phyloP scores from a whole-genome alignment of 441 rosid species.

The Mallotus japonicus region DNA sequence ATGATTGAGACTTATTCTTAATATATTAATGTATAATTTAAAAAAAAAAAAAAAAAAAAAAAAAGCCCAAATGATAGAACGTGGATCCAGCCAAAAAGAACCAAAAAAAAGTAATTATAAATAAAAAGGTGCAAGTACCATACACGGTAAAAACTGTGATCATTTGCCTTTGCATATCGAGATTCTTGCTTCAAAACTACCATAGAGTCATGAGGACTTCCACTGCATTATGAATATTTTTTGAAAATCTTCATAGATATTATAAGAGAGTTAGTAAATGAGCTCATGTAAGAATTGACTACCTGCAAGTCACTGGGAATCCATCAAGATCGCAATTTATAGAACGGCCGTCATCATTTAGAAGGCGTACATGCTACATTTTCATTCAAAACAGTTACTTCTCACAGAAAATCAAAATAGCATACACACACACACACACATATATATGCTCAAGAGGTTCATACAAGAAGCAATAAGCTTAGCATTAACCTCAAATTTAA shows the following conservation, averaged over 20 bases:
- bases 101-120: background rate
- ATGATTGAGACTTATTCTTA: background rate
- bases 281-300: slow-evolving; percentile 18
- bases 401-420: slow-evolving; percentile 12
- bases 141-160: slow-evolving; percentile 84
- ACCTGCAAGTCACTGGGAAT: slow-evolving; percentile 90
- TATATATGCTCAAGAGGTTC: slow-evolving; percentile 19
- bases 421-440: background rate
- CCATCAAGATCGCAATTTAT: slow-evolving; percentile 85
- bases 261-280: slow-evolving; percentile 16
- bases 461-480: slow-evolving; percentile 14
- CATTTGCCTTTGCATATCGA: slow-evolving; percentile 68
- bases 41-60: slow-evolving; percentile 12
- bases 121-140: slow-evolving; percentile 30
- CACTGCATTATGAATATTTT: slow-evolving; percentile 55
- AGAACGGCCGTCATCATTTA: slow-evolving; percentile 80
- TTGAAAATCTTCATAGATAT: slow-evolving; percentile 27
- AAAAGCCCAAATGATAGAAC: slow-evolving; percentile 6
- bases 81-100: background rate
- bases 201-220: slow-evolving; percentile 75
- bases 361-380: slow-evolving; percentile 69
- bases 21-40: slow-evolving; percentile 1
- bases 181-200: slow-evolving; percentile 95
- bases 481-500: slow-evolving; percentile 74
- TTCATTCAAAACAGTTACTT: slow-evolving; percentile 25